These are phyloP conservation scores for Bipolaris zeicola DNA, from an alignment of 2,329 filamentous ascomycete genomes.

Conservation along the genomic window DNA sequence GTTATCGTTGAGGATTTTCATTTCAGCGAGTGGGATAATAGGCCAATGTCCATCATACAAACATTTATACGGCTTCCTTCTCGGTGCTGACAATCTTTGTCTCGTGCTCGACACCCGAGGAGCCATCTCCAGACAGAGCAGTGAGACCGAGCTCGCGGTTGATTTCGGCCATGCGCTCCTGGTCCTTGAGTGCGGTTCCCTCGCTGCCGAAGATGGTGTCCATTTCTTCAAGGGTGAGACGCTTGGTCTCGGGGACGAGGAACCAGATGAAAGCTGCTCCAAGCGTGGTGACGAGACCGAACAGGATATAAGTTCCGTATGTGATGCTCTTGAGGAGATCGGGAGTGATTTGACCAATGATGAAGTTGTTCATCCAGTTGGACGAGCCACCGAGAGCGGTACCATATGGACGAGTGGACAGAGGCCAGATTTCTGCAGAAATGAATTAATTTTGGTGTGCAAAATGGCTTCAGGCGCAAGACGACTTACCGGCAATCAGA, in stretches of 20 bases:
- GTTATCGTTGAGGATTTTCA: neutral
- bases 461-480: no score
- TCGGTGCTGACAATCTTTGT: slow-evolving; percentile 17
- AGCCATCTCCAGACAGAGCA: slow-evolving; percentile 22
- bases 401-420: slow-evolving; percentile 70
- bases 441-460: neutral
- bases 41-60: neutral
- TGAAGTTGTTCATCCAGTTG: slow-evolving; percentile 60
- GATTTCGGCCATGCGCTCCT: slow-evolving; percentile 73
- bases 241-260: slow-evolving; percentile 61
- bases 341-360: slow-evolving; percentile 72
- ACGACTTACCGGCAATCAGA: slow-evolving; percentile 58
- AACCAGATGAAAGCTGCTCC: slow-evolving; percentile 63
- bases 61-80: slow-evolving; percentile 16
- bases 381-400: slow-evolving; percentile 66
- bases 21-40: neutral
- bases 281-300: slow-evolving; percentile 67
- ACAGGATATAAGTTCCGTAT: slow-evolving; percentile 75
- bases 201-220: slow-evolving; percentile 71
- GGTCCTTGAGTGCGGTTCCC: slow-evolving; percentile 68
- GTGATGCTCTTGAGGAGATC: slow-evolving; percentile 68
- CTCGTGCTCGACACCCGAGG: slow-evolving; percentile 10
- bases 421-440: slow-evolving; percentile 69
- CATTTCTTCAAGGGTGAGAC: slow-evolving; percentile 61
- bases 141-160: slow-evolving; percentile 71